Conservation (phyloP, 78 protist species). For the Dictyostelium firmibasis region DNA sequence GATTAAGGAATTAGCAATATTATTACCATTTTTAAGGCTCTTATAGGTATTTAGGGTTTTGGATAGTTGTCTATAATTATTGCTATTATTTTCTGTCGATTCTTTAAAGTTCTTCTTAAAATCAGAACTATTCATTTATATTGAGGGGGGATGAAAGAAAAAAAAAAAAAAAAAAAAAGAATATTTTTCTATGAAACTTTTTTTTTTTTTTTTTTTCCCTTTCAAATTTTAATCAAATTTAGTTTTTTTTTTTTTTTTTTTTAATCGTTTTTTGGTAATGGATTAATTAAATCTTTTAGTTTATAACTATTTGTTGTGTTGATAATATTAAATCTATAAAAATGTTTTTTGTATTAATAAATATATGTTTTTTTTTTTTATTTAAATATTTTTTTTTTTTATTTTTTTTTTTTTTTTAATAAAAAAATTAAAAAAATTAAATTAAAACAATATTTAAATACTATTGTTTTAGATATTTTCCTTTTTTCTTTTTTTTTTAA, state of each 20-base stretch:
- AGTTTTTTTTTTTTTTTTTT: no score
- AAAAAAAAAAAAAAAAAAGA: no score
- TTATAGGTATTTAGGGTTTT: not conserved
- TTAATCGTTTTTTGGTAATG: no score
- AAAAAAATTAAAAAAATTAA: no score
- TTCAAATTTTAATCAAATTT: no score
- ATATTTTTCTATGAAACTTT: not conserved
- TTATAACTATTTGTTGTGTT: not conserved
- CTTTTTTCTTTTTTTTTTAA: no score
- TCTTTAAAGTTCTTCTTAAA: constrained; percentile 3
- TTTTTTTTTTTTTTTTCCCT: no score
- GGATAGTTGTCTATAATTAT: not conserved
- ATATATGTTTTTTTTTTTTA: no score
- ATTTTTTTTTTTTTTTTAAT: no score
- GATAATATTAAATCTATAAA: not conserved
- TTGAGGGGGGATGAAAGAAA: not conserved
- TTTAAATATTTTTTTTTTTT: no score
- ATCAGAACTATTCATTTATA: constrained; percentile 1
- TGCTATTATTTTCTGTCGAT: not conserved
- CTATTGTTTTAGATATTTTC: not conserved
- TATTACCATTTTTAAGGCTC: not conserved
- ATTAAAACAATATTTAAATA: not conserved
- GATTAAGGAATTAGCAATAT: not conserved
- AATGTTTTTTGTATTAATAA: not conserved
- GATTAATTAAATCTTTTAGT: no score